Percentiles rank a stretch among this genome's conserved stretches.
Evolutionary conservation across 1,284 basidiomycete genomes (phyloP).

Genomic region (Cerioporus squamosus): DNA sequence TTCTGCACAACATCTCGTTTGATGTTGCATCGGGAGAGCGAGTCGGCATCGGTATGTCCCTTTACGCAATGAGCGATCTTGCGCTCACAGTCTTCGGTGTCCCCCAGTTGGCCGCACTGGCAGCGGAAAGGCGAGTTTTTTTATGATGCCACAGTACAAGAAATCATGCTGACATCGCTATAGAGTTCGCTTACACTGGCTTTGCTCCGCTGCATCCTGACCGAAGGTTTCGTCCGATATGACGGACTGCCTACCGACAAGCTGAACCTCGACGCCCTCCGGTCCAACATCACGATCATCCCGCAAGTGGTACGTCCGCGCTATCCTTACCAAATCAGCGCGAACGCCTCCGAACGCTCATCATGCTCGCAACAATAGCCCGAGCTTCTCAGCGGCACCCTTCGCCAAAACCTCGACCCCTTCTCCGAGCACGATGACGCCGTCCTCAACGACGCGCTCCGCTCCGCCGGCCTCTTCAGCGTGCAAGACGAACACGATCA

Average conservation of each 20-base stretch:
- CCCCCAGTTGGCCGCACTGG: conserved; percentile 69
- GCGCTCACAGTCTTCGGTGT: background rate
- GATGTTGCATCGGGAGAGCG: conserved; percentile 56
- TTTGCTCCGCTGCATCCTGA: conserved; percentile 49
- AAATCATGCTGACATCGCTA: background rate
- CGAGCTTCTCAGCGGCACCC: conserved; percentile 39
- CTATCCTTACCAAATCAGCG: too few relatives aligned
- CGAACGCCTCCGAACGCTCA: too few relatives aligned
- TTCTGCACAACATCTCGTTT: conserved; percentile 54
- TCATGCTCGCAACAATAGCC: conserved; percentile 36
- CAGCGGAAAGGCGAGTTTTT: conserved; percentile 63
- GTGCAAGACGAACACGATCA: conserved; percentile 54
- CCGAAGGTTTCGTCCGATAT: conserved; percentile 48
- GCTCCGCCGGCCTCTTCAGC: conserved; percentile 57
- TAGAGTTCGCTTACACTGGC: conserved; percentile 45
- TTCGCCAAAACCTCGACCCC: conserved; percentile 46
- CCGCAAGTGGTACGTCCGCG: conserved; percentile 38
- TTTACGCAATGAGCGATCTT: too few relatives aligned
- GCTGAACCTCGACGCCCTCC: conserved; percentile 67
- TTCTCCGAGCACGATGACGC: conserved; percentile 58
- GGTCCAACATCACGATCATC: conserved; percentile 54
- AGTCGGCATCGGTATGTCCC: conserved; percentile 49
- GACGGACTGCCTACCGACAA: conserved; percentile 37
- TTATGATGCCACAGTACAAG: background rate
- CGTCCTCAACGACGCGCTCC: conserved; percentile 47